Evolutionary conservation across 2,329 filamentous ascomycete genomes (phyloP), one percentile per base, ranked within the genome.

Genomic region (Verticillium klebahnii): DNA sequence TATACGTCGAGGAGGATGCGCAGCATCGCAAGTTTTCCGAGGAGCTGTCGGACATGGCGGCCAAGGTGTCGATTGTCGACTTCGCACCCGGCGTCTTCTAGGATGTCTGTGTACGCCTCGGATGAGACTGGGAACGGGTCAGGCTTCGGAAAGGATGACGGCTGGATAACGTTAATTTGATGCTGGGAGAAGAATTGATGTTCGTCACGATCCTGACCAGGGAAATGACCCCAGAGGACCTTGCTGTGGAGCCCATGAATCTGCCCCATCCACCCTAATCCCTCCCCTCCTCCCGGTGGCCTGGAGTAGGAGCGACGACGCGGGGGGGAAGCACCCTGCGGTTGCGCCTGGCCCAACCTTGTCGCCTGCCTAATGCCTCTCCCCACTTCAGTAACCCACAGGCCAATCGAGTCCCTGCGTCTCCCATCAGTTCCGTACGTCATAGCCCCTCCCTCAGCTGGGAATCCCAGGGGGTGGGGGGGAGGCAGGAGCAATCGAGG

Each of bases 41-140:
- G 61, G 80, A 74, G 62, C 70, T 84, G 17, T 73, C 75, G 1
- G 74, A 71, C 1, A 67, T 85, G 1, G 67, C 88, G 15, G 75
- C 83, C 63, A 83, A 83, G 69, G 80, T 80, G 2, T 78, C 81
- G 61, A 85, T 89, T 0, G 70, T 90, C 2, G 87, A 90, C 70
- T 90, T 88, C 73, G 75, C 73, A 56, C 77, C 80, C 11, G 85
- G 83, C 0, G 77, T 77, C 0, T 75, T 67, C 29, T 63, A 40
- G n/a, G n/a, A 15, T 7, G n/a, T 50, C 45, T 50, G 37, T 7
- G n/a, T 50, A 29, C 29, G 29, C 29, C 29, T 29, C 29, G 5
- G 29, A 29, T 29, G 29, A 29, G 29, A 6, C 29, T 29, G 5
- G 29, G 29, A 29, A 29, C 5, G 29, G 29, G 29, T 6, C 29